phyloP scores from a whole-genome alignment of 768 basidiomycete species.

The Hericium coralloides region DNA sequence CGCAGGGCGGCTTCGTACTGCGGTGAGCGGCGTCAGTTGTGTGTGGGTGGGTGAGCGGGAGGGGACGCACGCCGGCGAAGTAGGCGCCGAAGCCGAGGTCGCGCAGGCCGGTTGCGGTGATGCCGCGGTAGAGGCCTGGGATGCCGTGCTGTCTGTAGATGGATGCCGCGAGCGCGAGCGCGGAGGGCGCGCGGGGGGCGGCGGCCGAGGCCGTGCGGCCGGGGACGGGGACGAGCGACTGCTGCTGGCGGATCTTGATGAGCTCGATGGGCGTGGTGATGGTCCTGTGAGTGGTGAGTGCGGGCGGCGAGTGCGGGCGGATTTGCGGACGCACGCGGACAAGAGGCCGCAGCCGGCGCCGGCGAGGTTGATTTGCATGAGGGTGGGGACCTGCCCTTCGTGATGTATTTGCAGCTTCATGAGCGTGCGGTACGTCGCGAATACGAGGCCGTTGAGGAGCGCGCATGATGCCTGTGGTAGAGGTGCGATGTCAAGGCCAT shows the following conservation, averaged over 20 bases:
- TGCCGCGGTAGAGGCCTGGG: conserved; percentile 68
- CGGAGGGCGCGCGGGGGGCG: conserved; percentile 8
- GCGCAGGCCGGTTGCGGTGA: conserved; percentile 62
- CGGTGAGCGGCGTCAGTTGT: neutral
- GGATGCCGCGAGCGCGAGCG: conserved; percentile 41
- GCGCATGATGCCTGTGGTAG: conserved; percentile 51
- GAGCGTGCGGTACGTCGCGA: conserved; percentile 76
- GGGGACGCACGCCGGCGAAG: conserved; percentile 32
- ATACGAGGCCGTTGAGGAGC: conserved; percentile 79
- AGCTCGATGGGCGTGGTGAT: conserved; percentile 81
- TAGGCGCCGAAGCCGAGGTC: conserved; percentile 84
- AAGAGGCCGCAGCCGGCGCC: conserved; percentile 75
- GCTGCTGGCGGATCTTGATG: conserved; percentile 80
- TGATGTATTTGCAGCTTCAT: conserved; percentile 54
- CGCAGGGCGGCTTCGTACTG: conserved; percentile 63
- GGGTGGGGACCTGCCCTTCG: conserved; percentile 40
- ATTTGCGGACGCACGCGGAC: conserved; percentile 52
- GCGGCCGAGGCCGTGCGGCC: neutral
- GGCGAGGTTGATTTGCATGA: conserved; percentile 67
- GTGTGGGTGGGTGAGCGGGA: neutral
- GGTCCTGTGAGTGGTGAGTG: conserved; percentile 31
- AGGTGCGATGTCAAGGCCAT: neutral
- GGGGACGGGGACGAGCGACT: conserved; percentile 25
- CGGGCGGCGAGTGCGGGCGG: neutral
- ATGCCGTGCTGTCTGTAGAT: conserved; percentile 52